Evolutionary conservation across 1,284 basidiomycete species (phyloP), one percentile per base, ranked within the genome.

Genomic region (Irpex sp.): DNA sequence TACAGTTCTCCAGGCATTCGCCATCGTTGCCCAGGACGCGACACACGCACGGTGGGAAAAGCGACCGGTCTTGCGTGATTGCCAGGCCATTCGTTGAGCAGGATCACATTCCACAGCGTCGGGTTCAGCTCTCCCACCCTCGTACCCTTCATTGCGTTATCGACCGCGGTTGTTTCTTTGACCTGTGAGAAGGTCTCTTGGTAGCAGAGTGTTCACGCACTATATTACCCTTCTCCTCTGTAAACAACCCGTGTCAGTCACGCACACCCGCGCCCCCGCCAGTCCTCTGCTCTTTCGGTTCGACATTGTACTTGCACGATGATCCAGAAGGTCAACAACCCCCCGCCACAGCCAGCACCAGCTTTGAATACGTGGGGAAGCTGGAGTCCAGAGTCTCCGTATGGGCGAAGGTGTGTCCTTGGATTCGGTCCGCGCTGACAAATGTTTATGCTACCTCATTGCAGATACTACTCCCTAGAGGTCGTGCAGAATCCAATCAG

Each of bases 401-500:
- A 75, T 54, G 85, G 82, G 37, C 79, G 77, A 74, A 87, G 79
- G 90, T 85, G 51, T 70, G 81, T 78, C 37, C 58, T 39, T 62
- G 59, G 64, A 58, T 47, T 55, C 56, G 36, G 60, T 55, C 58
- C 54, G 55, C 65, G 56, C 64, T 57, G 55, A 65, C 62, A 39
- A 60, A 65, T 64, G 51, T 39, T 37, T 59, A 26, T 35, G 11
- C 15, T 61, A 26, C 60, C 9, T 72, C 56, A 31, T 19, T 19
- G 56, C 57, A 94, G 93, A 71, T 81, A 89, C 69, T 95, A 94
- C 74, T 85, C 88, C 9, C 82, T 96, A 47, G 87, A 92, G 68
- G 86, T 95, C 67, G 84, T 93, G 4, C 94, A 97, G 72, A 86
- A 96, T 69, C 94, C 94, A 39, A 76, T 93, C 57, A 84, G 94